Conservation (phyloP, 768 basidiomycete genomes). For the Mycena maculata region DNA sequence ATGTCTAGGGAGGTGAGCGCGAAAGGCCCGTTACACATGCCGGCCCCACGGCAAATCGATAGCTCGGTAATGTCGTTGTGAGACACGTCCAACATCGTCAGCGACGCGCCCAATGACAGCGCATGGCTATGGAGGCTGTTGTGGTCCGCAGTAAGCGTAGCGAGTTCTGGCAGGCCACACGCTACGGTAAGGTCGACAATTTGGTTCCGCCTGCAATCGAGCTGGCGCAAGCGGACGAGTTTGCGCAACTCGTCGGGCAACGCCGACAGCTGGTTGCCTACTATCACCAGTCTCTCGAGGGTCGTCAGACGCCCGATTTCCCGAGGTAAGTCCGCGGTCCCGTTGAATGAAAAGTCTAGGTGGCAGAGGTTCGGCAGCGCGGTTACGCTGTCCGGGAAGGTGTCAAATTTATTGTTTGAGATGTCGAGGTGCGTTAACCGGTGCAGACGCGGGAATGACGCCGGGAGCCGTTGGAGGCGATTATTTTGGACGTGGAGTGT, state of each 20-base stretch:
- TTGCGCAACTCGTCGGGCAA: conserved; percentile 72
- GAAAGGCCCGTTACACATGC: conserved; percentile 53
- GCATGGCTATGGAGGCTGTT: conserved; percentile 87
- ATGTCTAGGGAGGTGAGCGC: conserved; percentile 86
- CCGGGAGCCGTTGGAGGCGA: conserved; percentile 86
- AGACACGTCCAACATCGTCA: conserved; percentile 55
- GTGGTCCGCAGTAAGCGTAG: conserved; percentile 79
- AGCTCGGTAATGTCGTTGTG: conserved; percentile 92
- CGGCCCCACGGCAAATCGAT: conserved; percentile 65
- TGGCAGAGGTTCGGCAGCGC: conserved; percentile 81
- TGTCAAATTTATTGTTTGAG: conserved; percentile 93
- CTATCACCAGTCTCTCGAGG: conserved; percentile 80
- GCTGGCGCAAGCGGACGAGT: conserved; percentile 69
- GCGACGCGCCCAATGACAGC: conserved; percentile 52
- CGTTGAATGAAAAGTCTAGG: conserved; percentile 96
- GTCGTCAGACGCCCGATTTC: conserved; percentile 76
- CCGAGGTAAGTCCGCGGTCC: conserved; percentile 82
- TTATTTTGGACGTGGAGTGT: conserved; percentile 90
- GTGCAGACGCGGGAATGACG: conserved; percentile 82
- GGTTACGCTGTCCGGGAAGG: conserved; percentile 79
- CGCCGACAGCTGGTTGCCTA: conserved; percentile 82
- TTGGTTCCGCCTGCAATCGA: conserved; percentile 90
- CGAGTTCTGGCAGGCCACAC: conserved; percentile 75
- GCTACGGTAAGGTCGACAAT: conserved; percentile 81
- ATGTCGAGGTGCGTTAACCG: conserved; percentile 85